Evolutionary conservation across 345 rosid genomes (phyloP).

Genomic region (Cardamine occulta): DNA sequence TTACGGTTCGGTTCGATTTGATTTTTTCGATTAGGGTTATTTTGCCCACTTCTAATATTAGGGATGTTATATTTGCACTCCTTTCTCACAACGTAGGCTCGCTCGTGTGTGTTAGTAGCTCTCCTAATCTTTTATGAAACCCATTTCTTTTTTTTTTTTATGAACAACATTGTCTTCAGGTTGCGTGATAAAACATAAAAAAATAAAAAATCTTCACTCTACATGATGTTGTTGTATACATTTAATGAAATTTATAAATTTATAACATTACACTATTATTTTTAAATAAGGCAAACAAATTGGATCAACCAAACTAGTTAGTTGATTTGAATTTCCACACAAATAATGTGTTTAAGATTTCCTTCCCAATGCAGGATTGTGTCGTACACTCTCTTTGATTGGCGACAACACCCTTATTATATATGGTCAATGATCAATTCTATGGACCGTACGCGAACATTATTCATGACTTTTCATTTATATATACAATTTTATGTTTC

Average conservation of each 20-base stretch:
- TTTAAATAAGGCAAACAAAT: not conserved
- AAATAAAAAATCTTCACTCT: not conserved
- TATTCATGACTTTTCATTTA: not conserved
- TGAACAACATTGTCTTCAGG: not conserved
- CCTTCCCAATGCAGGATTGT: conserved; percentile 13
- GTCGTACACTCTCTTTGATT: conserved; percentile 9
- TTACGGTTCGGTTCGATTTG: too few relatives aligned
- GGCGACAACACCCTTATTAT: conserved; percentile 14
- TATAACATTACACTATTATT: not conserved
- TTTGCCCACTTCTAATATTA: too few relatives aligned
- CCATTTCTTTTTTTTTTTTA: too few relatives aligned
- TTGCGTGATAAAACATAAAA: not conserved
- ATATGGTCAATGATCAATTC: conserved; percentile 19
- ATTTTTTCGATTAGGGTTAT: too few relatives aligned
- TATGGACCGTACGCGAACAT: not conserved
- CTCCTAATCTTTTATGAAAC: too few relatives aligned
- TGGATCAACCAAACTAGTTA: conserved; percentile 4
- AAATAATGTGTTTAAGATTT: not conserved
- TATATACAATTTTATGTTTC: not conserved
- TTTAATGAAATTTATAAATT: not conserved
- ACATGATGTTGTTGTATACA: not conserved
- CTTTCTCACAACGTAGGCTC: too few relatives aligned
- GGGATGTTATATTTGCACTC: too few relatives aligned
- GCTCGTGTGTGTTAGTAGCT: too few relatives aligned
- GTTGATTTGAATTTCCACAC: conserved; percentile 5